Evolutionary conservation across 2,329 filamentous ascomycete species (phyloP), one percentile per base, ranked within the genome.

Genomic region (Fusarium incarnatum): DNA sequence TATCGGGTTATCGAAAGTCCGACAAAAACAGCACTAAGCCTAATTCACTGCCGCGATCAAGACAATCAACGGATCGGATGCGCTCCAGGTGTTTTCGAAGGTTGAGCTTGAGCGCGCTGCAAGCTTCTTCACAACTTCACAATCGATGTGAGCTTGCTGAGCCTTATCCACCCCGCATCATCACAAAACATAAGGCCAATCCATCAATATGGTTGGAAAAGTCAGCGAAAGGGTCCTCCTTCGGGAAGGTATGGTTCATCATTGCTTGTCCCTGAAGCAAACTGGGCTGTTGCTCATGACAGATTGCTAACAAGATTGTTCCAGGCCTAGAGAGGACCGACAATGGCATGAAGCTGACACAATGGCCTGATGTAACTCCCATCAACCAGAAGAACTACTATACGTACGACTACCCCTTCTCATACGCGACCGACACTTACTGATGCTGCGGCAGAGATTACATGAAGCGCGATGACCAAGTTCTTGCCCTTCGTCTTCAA

Each of bases 341-440:
- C 85, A 99, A 99, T 88, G 94, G 95, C 82, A 95, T 99, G 91
- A 96, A 94, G 78, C 89, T 96, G 78, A 93, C 94, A 49, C 97
- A 88, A 79, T 99, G 96, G 95, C 95, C 96, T 12, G 92, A 96
- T 77, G 90, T 97, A 61, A 87, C 89, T 45, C 93, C 96, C 76
- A 99, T 99, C 82, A 99, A 99, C 79, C 96, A 99, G 81, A 99
- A 99, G 84, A 99, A 99, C 81, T 99, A 99, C 81, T 98, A 98
- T 80, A 97, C 94, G 93, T 96, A 86, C 67, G 32, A 41, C 23
- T 40, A 27, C 45, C 28, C 49, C 34, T 53, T 20, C 25, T 20
- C 12, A 54, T 23, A 28, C 42, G 44, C 56, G 47, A 53, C 22
- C 23, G 37, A 27, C 18, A 11, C 44, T 30, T 61, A 41, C 70